phyloP scores from a whole-genome alignment of 139 green algal genomes.

The Chlorella vulgaris region DNA sequence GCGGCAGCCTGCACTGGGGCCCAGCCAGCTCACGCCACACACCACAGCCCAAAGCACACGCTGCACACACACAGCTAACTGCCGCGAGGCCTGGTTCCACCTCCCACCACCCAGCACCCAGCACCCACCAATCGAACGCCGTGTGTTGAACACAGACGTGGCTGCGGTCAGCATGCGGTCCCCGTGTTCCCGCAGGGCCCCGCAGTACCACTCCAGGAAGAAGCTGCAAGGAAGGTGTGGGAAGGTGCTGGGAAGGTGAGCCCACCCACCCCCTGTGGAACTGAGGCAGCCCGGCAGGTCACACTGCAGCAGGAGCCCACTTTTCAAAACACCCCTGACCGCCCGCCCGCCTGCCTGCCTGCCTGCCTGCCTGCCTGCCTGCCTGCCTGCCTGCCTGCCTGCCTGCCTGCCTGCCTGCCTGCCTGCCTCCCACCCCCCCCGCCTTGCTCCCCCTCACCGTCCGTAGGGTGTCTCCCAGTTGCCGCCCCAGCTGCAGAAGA shows the following conservation, averaged over 20 bases:
- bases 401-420: not conserved
- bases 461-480: slow-evolving; percentile 78
- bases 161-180: slow-evolving; percentile 58
- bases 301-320: no score
- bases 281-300: no score
- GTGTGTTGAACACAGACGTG: slow-evolving; percentile 49
- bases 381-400: no score
- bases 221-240: slow-evolving; percentile 17
- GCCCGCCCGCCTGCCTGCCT: no score
- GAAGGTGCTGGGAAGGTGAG: no score
- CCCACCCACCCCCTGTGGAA: no score
- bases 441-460: slow-evolving; percentile 33
- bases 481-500: slow-evolving; percentile 65
- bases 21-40: no score
- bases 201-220: slow-evolving; percentile 56
- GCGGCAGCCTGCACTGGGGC: no score
- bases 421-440: not conserved
- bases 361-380: no score
- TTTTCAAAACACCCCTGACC: no score
- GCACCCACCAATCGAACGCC: not conserved
- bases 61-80: not conserved
- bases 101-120: not conserved
- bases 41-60: no score
- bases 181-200: slow-evolving; percentile 58
- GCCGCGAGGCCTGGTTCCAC: not conserved